A percentile compares a stretch with the other conserved stretches of the same genome.
phyloP scores from a whole-genome alignment of 306 rosid genomes.

The Benincasa hispida region DNA sequence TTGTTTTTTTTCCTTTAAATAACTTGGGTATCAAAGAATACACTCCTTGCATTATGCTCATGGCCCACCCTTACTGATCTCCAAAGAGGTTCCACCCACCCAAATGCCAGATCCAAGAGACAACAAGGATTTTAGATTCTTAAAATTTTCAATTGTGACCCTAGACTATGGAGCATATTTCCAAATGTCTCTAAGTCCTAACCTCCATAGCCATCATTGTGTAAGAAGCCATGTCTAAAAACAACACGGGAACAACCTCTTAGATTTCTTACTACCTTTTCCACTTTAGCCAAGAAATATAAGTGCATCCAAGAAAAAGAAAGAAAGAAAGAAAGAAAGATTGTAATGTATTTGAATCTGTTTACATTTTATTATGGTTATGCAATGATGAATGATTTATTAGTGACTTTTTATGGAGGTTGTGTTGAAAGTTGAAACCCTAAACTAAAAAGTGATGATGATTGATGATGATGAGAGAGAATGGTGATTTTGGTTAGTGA shows the following conservation, averaged over 20 bases:
- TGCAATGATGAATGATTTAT: slow-evolving; percentile 2
- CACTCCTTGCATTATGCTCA: background rate
- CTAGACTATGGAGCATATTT: background rate
- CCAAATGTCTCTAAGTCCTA: background rate
- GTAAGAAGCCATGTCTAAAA: background rate
- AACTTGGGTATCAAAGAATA: background rate
- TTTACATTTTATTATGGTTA: slow-evolving; percentile 1
- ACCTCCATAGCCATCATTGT: background rate
- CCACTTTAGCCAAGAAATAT: background rate
- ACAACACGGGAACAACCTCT: background rate
- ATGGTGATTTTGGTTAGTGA: slow-evolving; percentile 2
- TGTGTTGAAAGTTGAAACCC: background rate
- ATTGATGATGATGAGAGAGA: slow-evolving; percentile 7
- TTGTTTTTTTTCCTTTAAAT: background rate
- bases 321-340: background rate
- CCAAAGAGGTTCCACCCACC: background rate
- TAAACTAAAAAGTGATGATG: background rate
- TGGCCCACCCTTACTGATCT: background rate
- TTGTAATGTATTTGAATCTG: background rate
- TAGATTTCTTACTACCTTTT: background rate
- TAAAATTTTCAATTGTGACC: background rate
- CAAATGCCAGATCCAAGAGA: background rate
- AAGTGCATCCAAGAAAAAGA: background rate
- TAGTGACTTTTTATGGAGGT: background rate
- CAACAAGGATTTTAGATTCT: background rate